These are phyloP conservation scores for Rhizopus microsporus DNA, from an alignment of 371 early-diverging fungal species.

Conservation along the genomic window DNA sequence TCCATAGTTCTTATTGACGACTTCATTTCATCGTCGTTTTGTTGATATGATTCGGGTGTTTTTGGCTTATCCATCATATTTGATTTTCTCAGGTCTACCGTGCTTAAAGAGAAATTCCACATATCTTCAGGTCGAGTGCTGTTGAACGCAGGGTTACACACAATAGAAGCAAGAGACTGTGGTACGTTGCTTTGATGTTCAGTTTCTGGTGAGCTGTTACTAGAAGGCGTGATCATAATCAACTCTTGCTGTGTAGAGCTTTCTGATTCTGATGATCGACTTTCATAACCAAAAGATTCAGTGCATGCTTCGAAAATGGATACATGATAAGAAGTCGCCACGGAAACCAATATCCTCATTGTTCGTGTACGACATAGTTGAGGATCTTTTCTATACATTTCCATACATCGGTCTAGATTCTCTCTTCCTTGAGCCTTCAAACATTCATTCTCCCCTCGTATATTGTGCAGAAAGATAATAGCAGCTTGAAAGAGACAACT, in stretches of 20 bases:
- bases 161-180: neutral
- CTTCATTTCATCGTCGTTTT: neutral
- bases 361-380: conserved; percentile 15
- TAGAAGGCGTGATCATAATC: too few species aligned
- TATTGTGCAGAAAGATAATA: conserved; percentile 43
- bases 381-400: conserved; percentile 17
- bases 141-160: neutral
- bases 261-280: neutral
- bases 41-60: too few species aligned
- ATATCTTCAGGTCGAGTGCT: conserved; percentile 27
- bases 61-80: neutral
- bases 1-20: neutral
- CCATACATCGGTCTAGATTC: conserved; percentile 27
- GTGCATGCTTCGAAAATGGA: neutral
- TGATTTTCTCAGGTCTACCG: neutral
- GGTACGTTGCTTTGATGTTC: too few species aligned
- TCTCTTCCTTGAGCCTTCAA: conserved; percentile 24
- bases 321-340: neutral
- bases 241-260: too few species aligned
- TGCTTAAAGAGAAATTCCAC: conserved; percentile 11
- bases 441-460: conserved; percentile 32
- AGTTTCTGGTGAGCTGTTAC: too few species aligned
- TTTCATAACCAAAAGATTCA: neutral
- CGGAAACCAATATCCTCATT: conserved; percentile 1
- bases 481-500: conserved; percentile 44